Conservation (phyloP, 192 early-diverging fungal genomes). For the Entomortierella parvispora region DNA sequence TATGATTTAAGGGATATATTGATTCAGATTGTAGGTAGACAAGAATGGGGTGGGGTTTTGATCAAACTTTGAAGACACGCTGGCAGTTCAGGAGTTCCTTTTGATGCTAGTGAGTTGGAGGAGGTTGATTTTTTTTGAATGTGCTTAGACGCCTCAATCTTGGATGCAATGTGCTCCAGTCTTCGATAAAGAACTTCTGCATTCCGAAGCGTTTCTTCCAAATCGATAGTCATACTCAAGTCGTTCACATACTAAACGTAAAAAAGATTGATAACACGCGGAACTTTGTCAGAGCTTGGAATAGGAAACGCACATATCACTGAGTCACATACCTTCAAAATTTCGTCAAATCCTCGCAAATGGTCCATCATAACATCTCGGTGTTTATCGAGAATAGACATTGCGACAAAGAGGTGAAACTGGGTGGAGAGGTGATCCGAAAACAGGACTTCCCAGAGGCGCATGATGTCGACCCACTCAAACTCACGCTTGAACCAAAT, state of each 20-base stretch:
- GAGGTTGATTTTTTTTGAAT: neutral
- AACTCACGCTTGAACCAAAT: conserved; percentile 99
- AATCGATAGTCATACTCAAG: conserved; percentile 77
- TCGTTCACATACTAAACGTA: conserved; percentile 83
- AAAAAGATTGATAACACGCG: neutral
- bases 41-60: no score
- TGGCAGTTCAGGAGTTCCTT: no score
- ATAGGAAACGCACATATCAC: neutral
- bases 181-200: conserved; percentile 81
- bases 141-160: conserved; percentile 54
- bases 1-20: no score
- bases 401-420: conserved; percentile 94
- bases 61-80: no score
- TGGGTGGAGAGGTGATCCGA: conserved; percentile 77
- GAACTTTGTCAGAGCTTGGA: neutral
- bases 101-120: neutral
- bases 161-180: conserved; percentile 61
- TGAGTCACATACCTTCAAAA: conserved; percentile 81
- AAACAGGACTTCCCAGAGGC: conserved; percentile 92
- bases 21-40: no score
- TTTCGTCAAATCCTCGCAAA: conserved; percentile 89
- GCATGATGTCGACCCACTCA: conserved; percentile 81
- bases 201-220: conserved; percentile 80
- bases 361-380: conserved; percentile 82
- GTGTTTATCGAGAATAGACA: conserved; percentile 94